phyloP scores from a whole-genome alignment of 2,329 filamentous ascomycete species.

The Mycogone perniciosa region DNA sequence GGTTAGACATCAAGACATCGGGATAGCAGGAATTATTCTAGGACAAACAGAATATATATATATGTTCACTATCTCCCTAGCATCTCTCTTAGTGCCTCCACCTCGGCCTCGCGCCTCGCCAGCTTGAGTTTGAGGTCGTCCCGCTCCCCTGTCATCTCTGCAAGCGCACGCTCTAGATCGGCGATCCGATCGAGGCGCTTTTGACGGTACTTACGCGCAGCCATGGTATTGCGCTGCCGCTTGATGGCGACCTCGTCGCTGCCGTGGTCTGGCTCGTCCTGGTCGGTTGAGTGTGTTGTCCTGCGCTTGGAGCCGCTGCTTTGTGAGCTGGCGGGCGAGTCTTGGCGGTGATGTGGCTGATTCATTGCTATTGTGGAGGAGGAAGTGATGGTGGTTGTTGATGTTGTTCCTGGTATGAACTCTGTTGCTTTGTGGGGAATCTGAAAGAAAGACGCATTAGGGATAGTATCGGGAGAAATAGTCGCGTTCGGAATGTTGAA shows the following conservation, averaged over 20 bases:
- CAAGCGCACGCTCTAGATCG: constrained; percentile 54
- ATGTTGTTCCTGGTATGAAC: constrained; percentile 1
- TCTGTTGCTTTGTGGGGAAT: constrained; percentile 2
- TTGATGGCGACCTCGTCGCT: constrained; percentile 38
- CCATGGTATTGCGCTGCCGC: constrained; percentile 62
- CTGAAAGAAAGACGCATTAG: constrained; percentile 6
- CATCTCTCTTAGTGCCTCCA: constrained; percentile 52
- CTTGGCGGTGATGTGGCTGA: constrained; percentile 1
- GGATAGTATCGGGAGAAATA: not conserved
- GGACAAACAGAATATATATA: not conserved
- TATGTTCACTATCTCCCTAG: constrained; percentile 25
- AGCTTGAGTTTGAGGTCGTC: constrained; percentile 58
- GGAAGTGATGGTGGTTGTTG: constrained; percentile 1
- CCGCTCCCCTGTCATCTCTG: constrained; percentile 52
- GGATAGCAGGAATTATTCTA: no score
- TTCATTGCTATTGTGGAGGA: not conserved
- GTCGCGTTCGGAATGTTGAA: not conserved
- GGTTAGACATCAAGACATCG: no score
- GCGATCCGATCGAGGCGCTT: constrained; percentile 61
- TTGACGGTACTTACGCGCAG: constrained; percentile 65
- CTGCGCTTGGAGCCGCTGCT: constrained; percentile 17
- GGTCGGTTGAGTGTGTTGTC: not conserved
- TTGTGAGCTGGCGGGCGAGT: constrained; percentile 8
- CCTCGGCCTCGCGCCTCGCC: constrained; percentile 59
- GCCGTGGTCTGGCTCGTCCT: constrained; percentile 15